Percentiles rank a stretch among this genome's conserved stretches.
phyloP scores from a whole-genome alignment of 1,284 basidiomycete genomes.

The Cryptococcus maquisensis region DNA sequence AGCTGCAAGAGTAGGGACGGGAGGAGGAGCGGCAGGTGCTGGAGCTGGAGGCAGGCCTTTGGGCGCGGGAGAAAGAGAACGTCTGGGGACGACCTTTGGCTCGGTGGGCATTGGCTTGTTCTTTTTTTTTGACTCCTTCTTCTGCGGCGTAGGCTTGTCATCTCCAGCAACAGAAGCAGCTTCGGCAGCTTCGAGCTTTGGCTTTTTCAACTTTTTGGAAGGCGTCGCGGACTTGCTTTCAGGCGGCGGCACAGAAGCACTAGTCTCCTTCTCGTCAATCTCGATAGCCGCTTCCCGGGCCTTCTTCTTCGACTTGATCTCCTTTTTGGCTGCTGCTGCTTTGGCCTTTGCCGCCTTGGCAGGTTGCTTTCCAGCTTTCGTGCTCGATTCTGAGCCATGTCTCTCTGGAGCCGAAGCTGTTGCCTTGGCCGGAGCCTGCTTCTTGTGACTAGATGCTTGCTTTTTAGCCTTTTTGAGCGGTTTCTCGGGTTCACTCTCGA shows the following conservation, averaged over 20 bases:
- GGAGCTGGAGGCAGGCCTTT: neutral
- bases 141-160: conserved; percentile 8
- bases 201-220: conserved; percentile 9
- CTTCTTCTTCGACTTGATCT: conserved; percentile 15
- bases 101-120: conserved; percentile 14
- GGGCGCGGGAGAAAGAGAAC: conserved; percentile 7
- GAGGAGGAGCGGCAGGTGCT: neutral
- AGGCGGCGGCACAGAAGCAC: neutral
- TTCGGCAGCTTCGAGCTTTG: conserved; percentile 7
- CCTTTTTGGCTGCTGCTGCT: conserved; percentile 10
- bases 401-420: neutral
- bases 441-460: neutral
- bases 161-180: conserved; percentile 1
- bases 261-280: neutral
- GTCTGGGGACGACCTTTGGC: conserved; percentile 2
- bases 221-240: conserved; percentile 5
- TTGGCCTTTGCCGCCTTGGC: neutral
- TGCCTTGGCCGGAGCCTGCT: neutral
- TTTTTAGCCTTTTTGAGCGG: neutral
- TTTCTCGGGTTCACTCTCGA: conserved; percentile 20
- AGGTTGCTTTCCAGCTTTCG: neutral
- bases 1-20: conserved; percentile 5
- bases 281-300: conserved; percentile 24
- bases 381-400: neutral
- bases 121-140: conserved; percentile 28